Conservation (phyloP, 2,329 filamentous ascomycete genomes). For the Diplodia corticola region DNA sequence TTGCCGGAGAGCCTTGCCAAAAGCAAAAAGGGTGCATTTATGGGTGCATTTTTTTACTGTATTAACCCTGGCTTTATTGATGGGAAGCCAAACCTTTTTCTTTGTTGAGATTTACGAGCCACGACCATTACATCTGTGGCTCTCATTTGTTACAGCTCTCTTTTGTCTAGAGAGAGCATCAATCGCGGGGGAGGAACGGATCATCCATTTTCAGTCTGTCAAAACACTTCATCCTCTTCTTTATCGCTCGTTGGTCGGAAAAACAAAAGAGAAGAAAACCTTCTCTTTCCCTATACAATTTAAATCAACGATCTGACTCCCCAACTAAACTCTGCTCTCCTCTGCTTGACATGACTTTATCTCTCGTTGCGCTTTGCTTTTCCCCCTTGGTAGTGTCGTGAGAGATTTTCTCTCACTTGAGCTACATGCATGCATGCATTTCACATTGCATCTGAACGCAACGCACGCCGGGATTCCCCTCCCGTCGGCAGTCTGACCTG, state of each 20-base stretch:
- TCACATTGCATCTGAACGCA: too few relatives aligned
- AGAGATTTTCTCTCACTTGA: not conserved
- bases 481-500: too few relatives aligned
- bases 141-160: not conserved
- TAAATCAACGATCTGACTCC: slow-evolving; percentile 4
- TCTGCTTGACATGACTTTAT: not conserved
- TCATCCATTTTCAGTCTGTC: not conserved
- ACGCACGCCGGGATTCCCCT: too few relatives aligned
- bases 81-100: not conserved
- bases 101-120: not conserved
- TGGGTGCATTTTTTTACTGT: slow-evolving; percentile 7
- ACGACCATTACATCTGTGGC: not conserved
- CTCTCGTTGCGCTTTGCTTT: not conserved
- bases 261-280: not conserved
- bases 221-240: slow-evolving; percentile 2
- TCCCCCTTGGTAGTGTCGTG: not conserved
- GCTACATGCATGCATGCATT: not conserved
- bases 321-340: not conserved
- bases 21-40: slow-evolving; percentile 2
- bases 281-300: not conserved
- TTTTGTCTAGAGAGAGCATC: not conserved
- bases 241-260: not conserved
- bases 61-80: not conserved
- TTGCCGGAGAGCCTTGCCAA: not conserved
- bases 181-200: not conserved